phyloP scores from a whole-genome alignment of 2,329 filamentous ascomycete species.

The Diaporthe sp. region DNA sequence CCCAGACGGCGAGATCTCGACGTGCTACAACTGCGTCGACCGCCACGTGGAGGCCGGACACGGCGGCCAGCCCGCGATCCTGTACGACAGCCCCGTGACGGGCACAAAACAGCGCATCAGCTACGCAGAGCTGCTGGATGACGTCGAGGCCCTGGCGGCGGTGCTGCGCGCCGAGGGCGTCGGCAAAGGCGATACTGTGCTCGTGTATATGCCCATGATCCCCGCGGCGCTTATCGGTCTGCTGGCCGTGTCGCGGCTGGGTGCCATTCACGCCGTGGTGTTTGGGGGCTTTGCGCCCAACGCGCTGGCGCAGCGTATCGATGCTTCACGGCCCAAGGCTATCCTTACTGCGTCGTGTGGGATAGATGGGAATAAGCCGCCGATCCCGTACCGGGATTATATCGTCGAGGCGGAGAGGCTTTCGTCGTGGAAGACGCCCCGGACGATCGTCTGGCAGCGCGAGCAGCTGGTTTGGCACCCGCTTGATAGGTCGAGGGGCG shows the following conservation, averaged over 20 bases:
- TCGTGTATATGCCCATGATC: constrained; percentile 98
- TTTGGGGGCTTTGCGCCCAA: constrained; percentile 91
- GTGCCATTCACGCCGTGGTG: constrained; percentile 90
- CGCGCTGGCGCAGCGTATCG: constrained; percentile 89
- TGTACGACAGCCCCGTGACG: constrained; percentile 91
- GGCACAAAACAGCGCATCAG: constrained; percentile 78
- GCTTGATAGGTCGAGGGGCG: constrained; percentile 73
- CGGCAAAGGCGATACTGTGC: constrained; percentile 84
- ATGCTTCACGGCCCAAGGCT: constrained; percentile 79
- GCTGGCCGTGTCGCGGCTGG: constrained; percentile 83
- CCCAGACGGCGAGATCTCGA: constrained; percentile 87
- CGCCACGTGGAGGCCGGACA: constrained; percentile 86
- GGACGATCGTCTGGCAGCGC: constrained; percentile 86
- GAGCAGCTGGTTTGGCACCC: constrained; percentile 81
- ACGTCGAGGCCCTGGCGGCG: constrained; percentile 86
- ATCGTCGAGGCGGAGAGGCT: constrained; percentile 79
- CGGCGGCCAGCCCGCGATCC: constrained; percentile 80
- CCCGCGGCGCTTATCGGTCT: constrained; percentile 89
- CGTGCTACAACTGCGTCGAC: constrained; percentile 92
- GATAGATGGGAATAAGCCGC: constrained; percentile 87
- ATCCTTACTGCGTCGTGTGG: constrained; percentile 93
- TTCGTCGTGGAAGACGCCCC: constrained; percentile 77
- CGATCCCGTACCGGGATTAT: constrained; percentile 81
- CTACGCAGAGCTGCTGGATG: constrained; percentile 80
- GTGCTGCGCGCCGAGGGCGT: constrained; percentile 87